Percentiles rank a stretch among this genome's conserved stretches.
Conservation (phyloP, 1,139 yeast genomes). For the Zygotorulaspora mrakii region DNA sequence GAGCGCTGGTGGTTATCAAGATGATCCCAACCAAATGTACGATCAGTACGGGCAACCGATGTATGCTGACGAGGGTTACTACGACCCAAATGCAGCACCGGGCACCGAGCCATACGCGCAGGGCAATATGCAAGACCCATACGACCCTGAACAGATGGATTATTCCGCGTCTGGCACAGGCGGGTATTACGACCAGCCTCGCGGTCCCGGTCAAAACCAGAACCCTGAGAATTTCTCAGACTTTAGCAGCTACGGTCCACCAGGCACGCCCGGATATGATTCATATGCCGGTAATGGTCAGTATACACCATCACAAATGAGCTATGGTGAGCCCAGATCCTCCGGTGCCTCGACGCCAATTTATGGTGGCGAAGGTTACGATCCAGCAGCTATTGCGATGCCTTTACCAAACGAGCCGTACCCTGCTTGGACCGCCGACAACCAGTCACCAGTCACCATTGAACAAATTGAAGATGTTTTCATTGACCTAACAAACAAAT, state of each 20-base stretch:
- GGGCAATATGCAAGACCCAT: conserved; percentile 14
- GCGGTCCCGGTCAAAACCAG: conserved; percentile 50
- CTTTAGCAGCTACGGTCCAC: conserved; percentile 61
- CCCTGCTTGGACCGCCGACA: conserved; percentile 95
- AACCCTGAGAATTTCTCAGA: conserved; percentile 77
- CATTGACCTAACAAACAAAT: conserved; percentile 81
- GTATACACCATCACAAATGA: conserved; percentile 81
- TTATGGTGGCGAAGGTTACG: conserved; percentile 61
- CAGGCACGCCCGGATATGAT: conserved; percentile 68
- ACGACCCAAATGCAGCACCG: conserved; percentile 16
- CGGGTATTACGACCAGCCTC: conserved; percentile 49
- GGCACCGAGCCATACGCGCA: conserved; percentile 17
- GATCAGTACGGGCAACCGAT: conserved; percentile 34
- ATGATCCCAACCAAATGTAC: conserved; percentile 19
- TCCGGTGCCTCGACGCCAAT: conserved; percentile 96
- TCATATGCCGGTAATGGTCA: conserved; percentile 72
- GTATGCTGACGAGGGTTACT: conserved; percentile 20
- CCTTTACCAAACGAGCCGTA: conserved; percentile 69
- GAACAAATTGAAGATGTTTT: conserved; percentile 92
- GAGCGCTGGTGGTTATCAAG: conserved; percentile 18
- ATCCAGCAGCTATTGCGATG: conserved; percentile 58
- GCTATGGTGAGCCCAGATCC: conserved; percentile 78
- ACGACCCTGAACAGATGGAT: conserved; percentile 19
- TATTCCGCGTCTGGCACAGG: conserved; percentile 24
- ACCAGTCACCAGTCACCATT: conserved; percentile 75